Evolutionary conservation across 2,329 filamentous ascomycete genomes (phyloP).

Genomic region (Aspergillus chevalieri): DNA sequence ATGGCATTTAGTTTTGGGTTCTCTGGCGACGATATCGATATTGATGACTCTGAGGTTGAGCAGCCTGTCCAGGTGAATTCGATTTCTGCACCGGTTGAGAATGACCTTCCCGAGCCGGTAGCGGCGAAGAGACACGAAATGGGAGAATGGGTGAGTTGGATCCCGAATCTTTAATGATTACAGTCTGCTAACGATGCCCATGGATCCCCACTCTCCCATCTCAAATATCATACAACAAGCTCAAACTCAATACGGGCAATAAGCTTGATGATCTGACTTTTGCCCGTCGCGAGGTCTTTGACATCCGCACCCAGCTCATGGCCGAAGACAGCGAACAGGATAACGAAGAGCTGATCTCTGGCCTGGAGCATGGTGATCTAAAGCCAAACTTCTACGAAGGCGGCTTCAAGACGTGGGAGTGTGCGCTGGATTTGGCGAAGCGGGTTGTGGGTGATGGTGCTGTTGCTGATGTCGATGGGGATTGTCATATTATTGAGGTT

Average conservation of each 20-base stretch:
- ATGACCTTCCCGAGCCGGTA: conserved; percentile 25
- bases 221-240: conserved; percentile 53
- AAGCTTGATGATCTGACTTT: conserved; percentile 24
- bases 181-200: neutral
- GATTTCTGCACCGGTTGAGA: conserved; percentile 1
- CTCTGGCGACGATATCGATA: conserved; percentile 53
- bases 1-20: conserved; percentile 52
- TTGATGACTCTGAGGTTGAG: conserved; percentile 31
- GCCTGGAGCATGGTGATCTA: conserved; percentile 52
- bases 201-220: conserved; percentile 53
- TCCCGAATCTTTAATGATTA: neutral
- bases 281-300: conserved; percentile 56
- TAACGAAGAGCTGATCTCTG: conserved; percentile 40
- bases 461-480: conserved; percentile 6
- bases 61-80: conserved; percentile 11
- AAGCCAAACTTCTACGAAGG: conserved; percentile 59
- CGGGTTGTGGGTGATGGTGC: conserved; percentile 17
- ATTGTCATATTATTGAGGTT: conserved; percentile 40
- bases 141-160: conserved; percentile 43
- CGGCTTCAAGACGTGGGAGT: conserved; percentile 65
- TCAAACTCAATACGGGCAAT: conserved; percentile 35
- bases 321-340: conserved; percentile 45
- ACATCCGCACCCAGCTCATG: conserved; percentile 59
- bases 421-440: conserved; percentile 54
- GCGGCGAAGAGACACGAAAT: conserved; percentile 39